These are phyloP conservation scores for Zygosaccharomyces rouxii DNA, from an alignment of 805 yeast genomes.

Conservation along the genomic window DNA sequence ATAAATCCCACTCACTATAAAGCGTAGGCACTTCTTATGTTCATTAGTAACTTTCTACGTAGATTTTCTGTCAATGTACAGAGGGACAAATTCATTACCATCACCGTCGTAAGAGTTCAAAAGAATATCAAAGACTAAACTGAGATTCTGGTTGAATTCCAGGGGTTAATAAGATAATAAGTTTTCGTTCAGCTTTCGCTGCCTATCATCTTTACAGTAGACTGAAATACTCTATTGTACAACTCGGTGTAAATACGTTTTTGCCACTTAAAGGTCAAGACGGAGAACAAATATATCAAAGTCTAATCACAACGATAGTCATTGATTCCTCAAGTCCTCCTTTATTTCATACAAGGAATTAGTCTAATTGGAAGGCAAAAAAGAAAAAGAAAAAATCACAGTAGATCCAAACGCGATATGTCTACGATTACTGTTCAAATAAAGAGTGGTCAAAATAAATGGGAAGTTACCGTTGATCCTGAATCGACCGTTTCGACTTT, in stretches of 20 bases:
- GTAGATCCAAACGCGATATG: conserved; percentile 14
- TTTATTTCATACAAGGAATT: too few relatives aligned
- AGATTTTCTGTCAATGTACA: background rate
- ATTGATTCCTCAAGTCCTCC: too few relatives aligned
- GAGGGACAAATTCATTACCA: background rate
- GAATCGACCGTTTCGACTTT: conserved; percentile 59
- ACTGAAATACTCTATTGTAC: too few relatives aligned
- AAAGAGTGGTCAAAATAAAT: conserved; percentile 71
- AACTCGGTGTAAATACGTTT: too few relatives aligned
- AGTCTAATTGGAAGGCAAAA: background rate
- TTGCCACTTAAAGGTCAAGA: too few relatives aligned
- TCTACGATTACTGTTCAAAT: conserved; percentile 26
- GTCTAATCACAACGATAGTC: too few relatives aligned
- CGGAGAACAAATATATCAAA: too few relatives aligned
- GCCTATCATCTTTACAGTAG: too few relatives aligned
- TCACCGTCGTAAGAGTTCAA: background rate
- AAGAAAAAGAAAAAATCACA: background rate
- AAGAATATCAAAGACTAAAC: background rate
- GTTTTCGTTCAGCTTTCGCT: too few relatives aligned
- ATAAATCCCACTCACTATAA: too few relatives aligned
- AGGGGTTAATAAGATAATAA: too few relatives aligned
- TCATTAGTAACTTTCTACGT: background rate
- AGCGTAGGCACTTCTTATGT: too few relatives aligned
- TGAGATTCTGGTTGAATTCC: background rate
- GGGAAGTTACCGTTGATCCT: conserved; percentile 54